These are phyloP conservation scores for Xylaria bambusicola DNA, from an alignment of 495 filamentous ascomycete species.

Conservation along the genomic window DNA sequence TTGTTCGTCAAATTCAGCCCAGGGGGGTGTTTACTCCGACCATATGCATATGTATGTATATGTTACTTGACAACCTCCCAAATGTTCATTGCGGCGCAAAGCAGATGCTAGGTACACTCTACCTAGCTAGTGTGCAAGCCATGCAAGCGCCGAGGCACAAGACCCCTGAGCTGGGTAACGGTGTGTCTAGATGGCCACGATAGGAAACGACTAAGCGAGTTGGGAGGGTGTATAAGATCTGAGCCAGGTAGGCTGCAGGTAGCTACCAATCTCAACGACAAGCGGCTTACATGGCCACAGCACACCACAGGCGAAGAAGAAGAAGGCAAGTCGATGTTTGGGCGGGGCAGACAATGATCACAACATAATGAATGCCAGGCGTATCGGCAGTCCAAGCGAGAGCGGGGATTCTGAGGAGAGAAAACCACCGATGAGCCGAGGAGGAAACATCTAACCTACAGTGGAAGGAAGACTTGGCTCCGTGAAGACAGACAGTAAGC, in stretches of 20 bases:
- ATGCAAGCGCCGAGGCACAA: not conserved
- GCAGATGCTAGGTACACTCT: not conserved
- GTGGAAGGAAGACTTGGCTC: not conserved
- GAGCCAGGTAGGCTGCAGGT: too few species aligned
- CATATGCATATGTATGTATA: too few species aligned
- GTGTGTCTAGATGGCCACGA: too few species aligned
- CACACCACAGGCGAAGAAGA: too few species aligned
- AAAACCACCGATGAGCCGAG: not conserved
- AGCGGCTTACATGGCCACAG: too few species aligned
- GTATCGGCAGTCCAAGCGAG: not conserved
- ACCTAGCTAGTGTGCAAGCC: not conserved
- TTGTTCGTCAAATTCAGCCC: not conserved
- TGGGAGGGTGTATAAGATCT: too few species aligned
- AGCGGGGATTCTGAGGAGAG: slow-evolving; percentile 1
- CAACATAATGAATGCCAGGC: not conserved
- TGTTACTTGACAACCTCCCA: slow-evolving; percentile 5
- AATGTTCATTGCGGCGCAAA: slow-evolving; percentile 2
- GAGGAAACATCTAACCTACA: not conserved
- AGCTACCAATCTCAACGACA: too few species aligned
- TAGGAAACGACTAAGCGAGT: too few species aligned
- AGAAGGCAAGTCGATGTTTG: too few species aligned
- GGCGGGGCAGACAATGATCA: too few species aligned
- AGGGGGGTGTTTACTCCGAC: not conserved
- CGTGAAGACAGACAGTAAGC: slow-evolving; percentile 6
- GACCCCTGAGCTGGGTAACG: too few species aligned